phyloP scores from a whole-genome alignment of 495 filamentous ascomycete species.

The Aspergillus campestris region DNA sequence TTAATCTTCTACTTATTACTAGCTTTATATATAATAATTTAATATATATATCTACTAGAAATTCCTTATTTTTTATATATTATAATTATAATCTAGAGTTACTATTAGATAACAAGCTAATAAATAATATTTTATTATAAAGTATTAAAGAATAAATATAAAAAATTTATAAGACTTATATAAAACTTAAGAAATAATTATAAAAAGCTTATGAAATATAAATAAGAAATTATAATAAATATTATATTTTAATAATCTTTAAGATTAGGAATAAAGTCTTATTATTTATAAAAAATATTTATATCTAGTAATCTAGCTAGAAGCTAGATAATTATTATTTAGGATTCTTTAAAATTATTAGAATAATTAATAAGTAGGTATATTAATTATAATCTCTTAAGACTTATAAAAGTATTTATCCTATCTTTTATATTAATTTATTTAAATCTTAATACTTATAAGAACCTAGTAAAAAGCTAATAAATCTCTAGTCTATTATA shows the following conservation, averaged over 20 bases:
- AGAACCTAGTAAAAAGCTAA: neutral
- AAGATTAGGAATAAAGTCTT: neutral
- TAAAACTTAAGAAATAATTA: neutral
- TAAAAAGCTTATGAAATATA: neutral
- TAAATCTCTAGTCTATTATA: too few relatives aligned
- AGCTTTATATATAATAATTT: constrained; percentile 3
- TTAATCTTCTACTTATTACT: neutral
- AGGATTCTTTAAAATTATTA: too few relatives aligned
- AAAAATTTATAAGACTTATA: constrained; percentile 2
- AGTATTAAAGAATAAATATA: neutral
- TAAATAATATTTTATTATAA: neutral
- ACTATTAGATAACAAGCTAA: neutral
- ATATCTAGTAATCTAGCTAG: neutral
- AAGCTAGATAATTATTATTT: too few relatives aligned
- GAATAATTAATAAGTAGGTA: neutral
- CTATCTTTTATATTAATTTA: too few relatives aligned
- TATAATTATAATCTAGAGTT: neutral
- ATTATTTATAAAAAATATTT: neutral
- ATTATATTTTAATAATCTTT: neutral
- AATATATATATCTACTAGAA: neutral
- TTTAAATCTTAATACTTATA: neutral
- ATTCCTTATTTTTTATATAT: neutral
- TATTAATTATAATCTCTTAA: neutral
- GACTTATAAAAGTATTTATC: too few relatives aligned
- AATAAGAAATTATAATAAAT: neutral